Base-by-base conservation (phyloP, 805 yeast genomes). In the Candida nanaspora region DNA sequence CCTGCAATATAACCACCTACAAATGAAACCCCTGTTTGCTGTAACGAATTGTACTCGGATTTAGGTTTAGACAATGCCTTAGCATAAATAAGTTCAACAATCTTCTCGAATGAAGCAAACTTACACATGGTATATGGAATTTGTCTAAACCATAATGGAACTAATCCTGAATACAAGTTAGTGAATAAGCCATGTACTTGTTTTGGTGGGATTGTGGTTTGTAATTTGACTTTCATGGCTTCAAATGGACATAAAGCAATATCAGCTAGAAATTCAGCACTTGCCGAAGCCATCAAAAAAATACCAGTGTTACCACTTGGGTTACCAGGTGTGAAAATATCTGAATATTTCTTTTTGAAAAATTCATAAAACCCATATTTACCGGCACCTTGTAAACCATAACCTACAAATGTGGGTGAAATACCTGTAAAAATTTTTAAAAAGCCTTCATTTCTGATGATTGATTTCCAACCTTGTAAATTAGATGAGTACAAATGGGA, bases 71-170 rank as follows among this genome's bases (percentile, higher is more conserved):
- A 88, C 51, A 91, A 70, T 7, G 34, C 34, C 44, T 69, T 72
- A 23, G 68, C 52, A 68, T 93, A 91, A 56, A 91, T 89, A 38
- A 66, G 62, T 55, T 82, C 87, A 26, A 91, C 97, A 39, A 89
- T 84, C 59, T 79, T 84, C 69, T 91, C 98, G 67, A 93, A 91
- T 21, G 95, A 76, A 8, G 97, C 91, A 63, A 91, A 93, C 67
- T 93, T 91, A 46, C 85, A 94, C 96, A 91, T 89, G 22, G 98
- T 91, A 70, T 91, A 91, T n/a, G 98, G 98, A 53, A 91, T 84
- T 66, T 91, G 98, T 69, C 98, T 82, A 44, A 80, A 77, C 98
- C 98, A 93, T 49, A 91, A 71, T 13, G 98, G 98, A 9, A 79
- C 82, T 40, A 91, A 66, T 40, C 98, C 98, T 57, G 85, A 83